Base-by-base conservation (phyloP, 1,284 basidiomycete genomes). In the Hymenochaete sp. region DNA sequence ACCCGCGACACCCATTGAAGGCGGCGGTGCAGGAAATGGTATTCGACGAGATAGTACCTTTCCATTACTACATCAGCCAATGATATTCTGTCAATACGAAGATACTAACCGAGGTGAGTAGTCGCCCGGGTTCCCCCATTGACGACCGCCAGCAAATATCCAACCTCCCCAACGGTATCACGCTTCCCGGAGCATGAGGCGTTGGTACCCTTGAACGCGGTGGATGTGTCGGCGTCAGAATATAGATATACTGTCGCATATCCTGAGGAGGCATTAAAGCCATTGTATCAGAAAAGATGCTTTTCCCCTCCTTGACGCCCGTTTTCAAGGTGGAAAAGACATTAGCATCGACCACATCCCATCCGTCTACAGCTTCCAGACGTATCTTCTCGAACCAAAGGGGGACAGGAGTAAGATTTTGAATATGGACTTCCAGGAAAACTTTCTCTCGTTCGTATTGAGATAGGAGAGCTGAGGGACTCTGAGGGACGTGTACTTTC, bases 341-440 rank as follows among this genome's bases (percentile, higher is more conserved):
- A 50, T 81, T 83, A 3, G 61, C 65, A 51, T 84, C 80, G 28
- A 71, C 57, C 2, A 71, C 76, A 22, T 65, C 60, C 77, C 89
- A 86, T 0, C 76, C 80, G 3, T 85, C 79, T 1, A 76, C 73
- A 37, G 80, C 74, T 52, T 90, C 83, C 44, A 93, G 74, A 9
- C 67, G 63, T 66, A 92, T 81, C 13, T 71, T 70, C 52, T 87
- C 82, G 46, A 93, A 84, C 64, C 75, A 77, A 63, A 93, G 75
- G 0, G 81, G 73, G 13, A 83, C 80, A 44, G 74, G 73, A 0
- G 86, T 88, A 44, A 83, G 66, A 55, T 93, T 93, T 59, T 93
- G 89, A 25, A 92, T 80, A 55, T 92, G 84, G 0, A 92, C 77
- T 60, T 93, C 90, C 14, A 93, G 75, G 58, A 90, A 91, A 18